phyloP scores from a whole-genome alignment of 1,284 basidiomycete species.

The Hemileia vastatrix region DNA sequence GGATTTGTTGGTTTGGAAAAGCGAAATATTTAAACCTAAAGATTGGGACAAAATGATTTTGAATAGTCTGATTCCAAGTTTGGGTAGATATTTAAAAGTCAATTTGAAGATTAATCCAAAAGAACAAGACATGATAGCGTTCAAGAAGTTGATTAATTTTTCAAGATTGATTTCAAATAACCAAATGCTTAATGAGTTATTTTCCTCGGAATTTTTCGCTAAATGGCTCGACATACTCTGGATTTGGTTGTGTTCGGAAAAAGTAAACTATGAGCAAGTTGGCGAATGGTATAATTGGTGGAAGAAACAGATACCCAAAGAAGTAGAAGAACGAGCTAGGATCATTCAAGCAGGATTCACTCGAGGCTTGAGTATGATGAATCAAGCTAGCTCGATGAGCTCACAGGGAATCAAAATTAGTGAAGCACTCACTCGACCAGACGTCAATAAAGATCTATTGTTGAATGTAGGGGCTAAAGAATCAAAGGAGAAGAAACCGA shows the following conservation, averaged over 20 bases:
- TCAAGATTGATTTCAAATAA: constrained; percentile 9
- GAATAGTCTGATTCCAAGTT: constrained; percentile 80
- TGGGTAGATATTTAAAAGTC: constrained; percentile 65
- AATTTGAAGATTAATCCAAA: constrained; percentile 80
- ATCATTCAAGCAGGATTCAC: constrained; percentile 13
- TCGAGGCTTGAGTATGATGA: constrained; percentile 11
- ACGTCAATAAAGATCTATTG: no score
- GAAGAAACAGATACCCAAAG: constrained; percentile 4
- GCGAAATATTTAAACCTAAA: constrained; percentile 63
- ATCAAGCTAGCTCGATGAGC: constrained; percentile 17
- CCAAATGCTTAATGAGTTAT: constrained; percentile 63
- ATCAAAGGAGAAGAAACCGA: no score
- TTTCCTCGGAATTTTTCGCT: constrained; percentile 86
- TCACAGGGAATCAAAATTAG: constrained; percentile 9
- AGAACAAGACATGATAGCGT: constrained; percentile 61
- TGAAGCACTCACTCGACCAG: constrained; percentile 1
- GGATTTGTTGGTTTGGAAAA: constrained; percentile 68
- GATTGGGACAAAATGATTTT: constrained; percentile 90
- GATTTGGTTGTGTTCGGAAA: constrained; percentile 76
- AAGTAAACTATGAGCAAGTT: constrained; percentile 75
- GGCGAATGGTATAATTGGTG: constrained; percentile 58
- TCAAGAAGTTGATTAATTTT: constrained; percentile 13
- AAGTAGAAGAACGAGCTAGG: neutral
- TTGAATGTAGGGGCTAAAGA: no score
- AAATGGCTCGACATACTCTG: constrained; percentile 90